Evolutionary conservation across 805 yeast genomes (phyloP).

Genomic region (Suhomyces faveliae): DNA sequence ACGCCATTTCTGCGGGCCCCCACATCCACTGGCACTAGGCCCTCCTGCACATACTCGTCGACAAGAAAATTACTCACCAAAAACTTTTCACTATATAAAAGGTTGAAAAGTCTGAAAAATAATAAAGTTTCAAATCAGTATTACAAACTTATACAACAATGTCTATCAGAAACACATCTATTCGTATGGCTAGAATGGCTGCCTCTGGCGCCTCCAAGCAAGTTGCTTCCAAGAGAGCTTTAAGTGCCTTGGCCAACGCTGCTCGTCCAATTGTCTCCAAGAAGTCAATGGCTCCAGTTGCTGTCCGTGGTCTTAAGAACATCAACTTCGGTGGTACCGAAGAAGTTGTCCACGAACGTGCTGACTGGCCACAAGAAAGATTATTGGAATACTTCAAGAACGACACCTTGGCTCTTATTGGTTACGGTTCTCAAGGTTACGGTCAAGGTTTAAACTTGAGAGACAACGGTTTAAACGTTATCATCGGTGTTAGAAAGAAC

Average conservation of each 20-base stretch:
- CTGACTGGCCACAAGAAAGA: slow-evolving; percentile 99
- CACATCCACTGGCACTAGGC: neutral
- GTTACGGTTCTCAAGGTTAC: slow-evolving; percentile 99
- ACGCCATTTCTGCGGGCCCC: neutral
- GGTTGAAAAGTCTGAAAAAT: slow-evolving; percentile 2
- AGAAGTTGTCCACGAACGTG: slow-evolving; percentile 96
- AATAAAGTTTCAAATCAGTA: neutral
- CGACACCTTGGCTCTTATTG: slow-evolving; percentile 95
- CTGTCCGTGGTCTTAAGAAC: slow-evolving; percentile 89
- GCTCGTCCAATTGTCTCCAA: slow-evolving; percentile 43
- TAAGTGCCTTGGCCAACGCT: slow-evolving; percentile 53
- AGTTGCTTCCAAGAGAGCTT: slow-evolving; percentile 63
- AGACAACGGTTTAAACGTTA: slow-evolving; percentile 97
- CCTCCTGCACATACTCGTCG: slow-evolving; percentile 3
- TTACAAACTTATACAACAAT: slow-evolving; percentile 18
- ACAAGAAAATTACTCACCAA: slow-evolving; percentile 5
- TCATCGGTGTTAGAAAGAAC: slow-evolving; percentile 96
- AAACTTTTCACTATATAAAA: slow-evolving; percentile 6
- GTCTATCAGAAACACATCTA: slow-evolving; percentile 46
- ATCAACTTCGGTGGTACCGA: slow-evolving; percentile 95
- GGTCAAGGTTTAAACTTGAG: slow-evolving; percentile 99
- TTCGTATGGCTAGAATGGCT: slow-evolving; percentile 49
- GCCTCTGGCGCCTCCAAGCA: slow-evolving; percentile 40
- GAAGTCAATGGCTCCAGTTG: slow-evolving; percentile 44
- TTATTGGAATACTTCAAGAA: slow-evolving; percentile 94